phyloP scores from a whole-genome alignment of 495 filamentous ascomycete species.

The Delitschia confertaspora region DNA sequence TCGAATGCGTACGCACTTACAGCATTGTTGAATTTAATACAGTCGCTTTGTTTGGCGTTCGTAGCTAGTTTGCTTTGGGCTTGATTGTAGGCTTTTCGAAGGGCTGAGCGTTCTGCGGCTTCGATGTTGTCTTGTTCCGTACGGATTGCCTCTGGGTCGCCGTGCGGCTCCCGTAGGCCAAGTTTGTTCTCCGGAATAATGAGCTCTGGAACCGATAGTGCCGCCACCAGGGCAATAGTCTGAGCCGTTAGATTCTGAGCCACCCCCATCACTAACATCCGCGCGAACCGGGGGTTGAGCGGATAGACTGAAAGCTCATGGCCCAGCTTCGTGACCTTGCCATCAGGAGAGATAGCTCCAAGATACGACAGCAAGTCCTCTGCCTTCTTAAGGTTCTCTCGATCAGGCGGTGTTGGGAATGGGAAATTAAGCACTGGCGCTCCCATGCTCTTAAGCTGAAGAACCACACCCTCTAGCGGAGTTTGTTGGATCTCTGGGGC shows the following conservation, averaged over 20 bases:
- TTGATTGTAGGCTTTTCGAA: conserved; percentile 60
- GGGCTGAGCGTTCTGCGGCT: conserved; percentile 56
- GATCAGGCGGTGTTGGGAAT: conserved; percentile 89
- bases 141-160: conserved; percentile 38
- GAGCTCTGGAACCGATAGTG: conserved; percentile 76
- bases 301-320: conserved; percentile 79
- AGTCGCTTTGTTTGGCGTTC: conserved; percentile 76
- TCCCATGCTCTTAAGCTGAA: conserved; percentile 94
- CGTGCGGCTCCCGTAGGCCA: conserved; percentile 37
- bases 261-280: conserved; percentile 82
- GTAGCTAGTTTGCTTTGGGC: conserved; percentile 71
- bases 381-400: conserved; percentile 68
- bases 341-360: conserved; percentile 46
- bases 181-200: conserved; percentile 81
- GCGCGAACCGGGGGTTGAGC: conserved; percentile 78
- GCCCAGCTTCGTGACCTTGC: conserved; percentile 70
- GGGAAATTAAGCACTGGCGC: conserved; percentile 90
- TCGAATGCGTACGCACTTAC: conserved; percentile 76
- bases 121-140: conserved; percentile 58
- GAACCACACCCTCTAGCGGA: conserved; percentile 83
- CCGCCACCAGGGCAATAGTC: conserved; percentile 80
- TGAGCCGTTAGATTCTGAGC: conserved; percentile 76
- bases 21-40: conserved; percentile 80
- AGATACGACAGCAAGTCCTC: conserved; percentile 67
- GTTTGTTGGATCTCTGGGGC: conserved; percentile 85